Evolutionary conservation across 148 eudicot species (phyloP).

Genomic region (Vaccinium darrowii): DNA sequence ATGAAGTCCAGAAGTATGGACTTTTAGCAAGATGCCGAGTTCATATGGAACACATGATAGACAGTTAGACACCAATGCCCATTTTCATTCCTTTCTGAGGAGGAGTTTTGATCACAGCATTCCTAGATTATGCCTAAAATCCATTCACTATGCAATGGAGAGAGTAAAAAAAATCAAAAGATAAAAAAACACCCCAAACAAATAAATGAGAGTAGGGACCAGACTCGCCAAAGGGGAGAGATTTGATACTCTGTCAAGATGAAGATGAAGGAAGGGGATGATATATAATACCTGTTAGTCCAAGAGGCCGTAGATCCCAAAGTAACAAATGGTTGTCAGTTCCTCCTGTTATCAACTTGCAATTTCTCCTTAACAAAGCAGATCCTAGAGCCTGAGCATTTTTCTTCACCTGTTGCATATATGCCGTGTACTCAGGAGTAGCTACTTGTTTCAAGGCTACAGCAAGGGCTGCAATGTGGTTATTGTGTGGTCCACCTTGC

Average conservation of each 20-base stretch:
- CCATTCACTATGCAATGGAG: background rate
- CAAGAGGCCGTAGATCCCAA: conserved; percentile 90
- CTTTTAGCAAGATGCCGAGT: background rate
- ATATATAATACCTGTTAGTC: conserved; percentile 58
- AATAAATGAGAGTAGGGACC: background rate
- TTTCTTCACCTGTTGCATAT: conserved; percentile 92
- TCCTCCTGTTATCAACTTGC: conserved; percentile 87
- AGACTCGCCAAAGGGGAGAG: background rate
- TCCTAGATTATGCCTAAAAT: background rate
- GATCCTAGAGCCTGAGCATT: conserved; percentile 81
- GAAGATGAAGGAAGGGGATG: background rate
- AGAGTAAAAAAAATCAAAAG: background rate
- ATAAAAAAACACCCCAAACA: background rate
- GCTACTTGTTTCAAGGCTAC: conserved; percentile 88
- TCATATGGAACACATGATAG: background rate
- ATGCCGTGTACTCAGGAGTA: conserved; percentile 77
- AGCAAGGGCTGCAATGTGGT: conserved; percentile 97
- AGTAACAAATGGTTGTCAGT: conserved; percentile 92
- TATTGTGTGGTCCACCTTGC: conserved; percentile 98
- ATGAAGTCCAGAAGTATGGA: background rate
- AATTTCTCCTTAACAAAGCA: conserved; percentile 64
- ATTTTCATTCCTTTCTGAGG: background rate
- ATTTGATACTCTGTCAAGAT: background rate
- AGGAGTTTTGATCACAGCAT: background rate
- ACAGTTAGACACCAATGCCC: background rate